Conservation (phyloP, 1,284 basidiomycete genomes). For the Apiotrichum gracile region DNA sequence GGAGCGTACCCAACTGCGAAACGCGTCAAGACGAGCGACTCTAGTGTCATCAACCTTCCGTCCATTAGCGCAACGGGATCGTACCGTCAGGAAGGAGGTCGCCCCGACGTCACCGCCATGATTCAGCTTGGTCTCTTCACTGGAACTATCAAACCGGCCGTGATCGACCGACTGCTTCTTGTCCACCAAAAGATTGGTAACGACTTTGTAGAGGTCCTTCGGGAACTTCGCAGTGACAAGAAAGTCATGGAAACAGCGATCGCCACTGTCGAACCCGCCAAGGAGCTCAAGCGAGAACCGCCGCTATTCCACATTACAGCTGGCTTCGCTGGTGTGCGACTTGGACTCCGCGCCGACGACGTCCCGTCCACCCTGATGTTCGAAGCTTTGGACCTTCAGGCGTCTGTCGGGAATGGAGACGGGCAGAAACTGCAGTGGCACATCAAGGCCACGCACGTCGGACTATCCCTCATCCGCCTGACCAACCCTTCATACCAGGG, state of each 20-base stretch:
- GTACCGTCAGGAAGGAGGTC: slow-evolving; percentile 2
- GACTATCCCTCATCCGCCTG: slow-evolving; percentile 28
- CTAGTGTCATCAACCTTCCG: slow-evolving; percentile 25
- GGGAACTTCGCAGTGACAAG: slow-evolving; percentile 12
- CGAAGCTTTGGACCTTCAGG: slow-evolving; percentile 33
- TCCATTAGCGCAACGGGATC: slow-evolving; percentile 20
- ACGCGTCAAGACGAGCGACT: slow-evolving; percentile 24
- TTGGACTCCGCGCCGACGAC: slow-evolving; percentile 41
- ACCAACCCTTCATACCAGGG: slow-evolving; percentile 18
- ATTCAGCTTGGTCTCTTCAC: slow-evolving; percentile 41
- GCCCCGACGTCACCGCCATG: slow-evolving; percentile 20
- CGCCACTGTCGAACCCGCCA: neutral
- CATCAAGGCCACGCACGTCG: slow-evolving; percentile 39
- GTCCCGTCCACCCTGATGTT: slow-evolving; percentile 38
- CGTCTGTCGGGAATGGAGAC: slow-evolving; percentile 23
- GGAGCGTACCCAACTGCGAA: slow-evolving; percentile 32
- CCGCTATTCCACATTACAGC: slow-evolving; percentile 24
- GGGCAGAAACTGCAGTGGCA: slow-evolving; percentile 30
- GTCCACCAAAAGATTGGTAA: slow-evolving; percentile 37
- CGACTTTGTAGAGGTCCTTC: slow-evolving; percentile 28
- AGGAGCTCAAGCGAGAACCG: neutral
- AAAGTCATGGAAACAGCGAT: neutral
- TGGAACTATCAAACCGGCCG: slow-evolving; percentile 41
- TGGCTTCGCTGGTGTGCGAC: slow-evolving; percentile 29
- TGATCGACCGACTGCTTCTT: slow-evolving; percentile 40